Evolutionary conservation across 2,329 filamentous ascomycete species (phyloP), one percentile per base, ranked within the genome.

Genomic region (Stachybotrys elegans): DNA sequence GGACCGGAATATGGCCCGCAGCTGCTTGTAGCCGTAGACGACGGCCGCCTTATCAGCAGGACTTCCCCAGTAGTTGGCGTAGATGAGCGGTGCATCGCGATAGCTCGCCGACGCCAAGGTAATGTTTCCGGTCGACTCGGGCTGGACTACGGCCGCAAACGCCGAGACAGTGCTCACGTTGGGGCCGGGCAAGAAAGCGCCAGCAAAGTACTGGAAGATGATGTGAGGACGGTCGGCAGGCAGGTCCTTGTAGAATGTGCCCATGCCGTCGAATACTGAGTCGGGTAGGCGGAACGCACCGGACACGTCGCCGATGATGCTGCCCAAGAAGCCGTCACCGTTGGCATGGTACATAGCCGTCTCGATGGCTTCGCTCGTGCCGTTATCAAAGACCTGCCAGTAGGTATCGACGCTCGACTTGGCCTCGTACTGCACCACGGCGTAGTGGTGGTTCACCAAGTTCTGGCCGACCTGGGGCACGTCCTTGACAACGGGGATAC

Each of bases 401-500:
- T 12, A n/a, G 3, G 25, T 29, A n/a, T 4, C 3, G 4, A 12
- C 11, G 11, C n/a, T n/a, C n/a, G 25, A n/a, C 11, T n/a, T n/a
- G 5, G 25, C 25, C 25, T 29, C 25, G 25, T 12, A 29, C 25
- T 29, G 25, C n/a, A 29, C 5, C 5, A 29, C 11, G 25, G 25
- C 25, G 25, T 29, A 12, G 25, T 29, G 25, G 25, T 29, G 25
- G n/a, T 29, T n/a, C 4, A 29, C n/a, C 11, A 29, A n/a, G 25
- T 29, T 29, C 4, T 29, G 25, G 16, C 35, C 35, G 35, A 38
- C 35, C 8, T 40, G 79, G 1, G 77, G 78, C 2, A 78, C 66
- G 50, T 82, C 70, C 1, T 65, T 60, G 39, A 78, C 52, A 6
- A 78, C 67, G 2, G 68, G 60, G 47, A 82, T 80, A n/a, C 62